A percentile compares a stretch with the other conserved stretches of the same genome.
phyloP scores from a whole-genome alignment of 106 monocot genomes.

The Narthecium ossifragum region DNA sequence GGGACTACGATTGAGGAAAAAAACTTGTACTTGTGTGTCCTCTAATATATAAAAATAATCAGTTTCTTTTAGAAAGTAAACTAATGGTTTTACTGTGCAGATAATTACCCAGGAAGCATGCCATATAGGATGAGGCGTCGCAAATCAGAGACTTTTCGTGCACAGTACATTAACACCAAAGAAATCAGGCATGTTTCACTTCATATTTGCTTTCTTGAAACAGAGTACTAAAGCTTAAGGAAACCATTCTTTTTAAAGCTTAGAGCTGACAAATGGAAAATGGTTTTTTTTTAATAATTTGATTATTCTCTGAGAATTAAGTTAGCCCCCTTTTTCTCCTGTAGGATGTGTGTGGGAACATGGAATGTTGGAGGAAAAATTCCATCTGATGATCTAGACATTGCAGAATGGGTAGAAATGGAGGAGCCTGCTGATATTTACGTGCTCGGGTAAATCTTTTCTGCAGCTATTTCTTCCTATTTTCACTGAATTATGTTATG shows the following conservation, averaged over 20 bases:
- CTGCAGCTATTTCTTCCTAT: neutral
- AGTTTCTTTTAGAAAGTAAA: neutral
- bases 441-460: conserved; percentile 52
- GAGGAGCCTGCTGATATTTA: conserved; percentile 81
- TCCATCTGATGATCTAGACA: conserved; percentile 68
- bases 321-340: neutral
- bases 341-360: conserved; percentile 72
- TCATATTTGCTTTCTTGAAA: too few relatives aligned
- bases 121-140: conserved; percentile 48
- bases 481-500: neutral
- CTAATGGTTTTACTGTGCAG: conserved; percentile 18
- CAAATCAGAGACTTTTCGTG: conserved; percentile 86
- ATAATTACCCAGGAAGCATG: conserved; percentile 25
- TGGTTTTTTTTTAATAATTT: neutral
- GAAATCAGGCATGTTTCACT: conserved; percentile 56
- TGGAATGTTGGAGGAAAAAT: conserved; percentile 90
- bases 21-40: too few relatives aligned
- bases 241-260: too few relatives aligned
- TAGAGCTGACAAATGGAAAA: too few relatives aligned
- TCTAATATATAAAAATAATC: neutral
- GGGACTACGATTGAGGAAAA: neutral
- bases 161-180: conserved; percentile 80
- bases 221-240: too few relatives aligned
- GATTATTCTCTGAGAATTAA: neutral
- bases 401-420: conserved; percentile 67